These are phyloP conservation scores for Boechera divaricarpa DNA, from an alignment of 345 rosid genomes.

Conservation along the genomic window DNA sequence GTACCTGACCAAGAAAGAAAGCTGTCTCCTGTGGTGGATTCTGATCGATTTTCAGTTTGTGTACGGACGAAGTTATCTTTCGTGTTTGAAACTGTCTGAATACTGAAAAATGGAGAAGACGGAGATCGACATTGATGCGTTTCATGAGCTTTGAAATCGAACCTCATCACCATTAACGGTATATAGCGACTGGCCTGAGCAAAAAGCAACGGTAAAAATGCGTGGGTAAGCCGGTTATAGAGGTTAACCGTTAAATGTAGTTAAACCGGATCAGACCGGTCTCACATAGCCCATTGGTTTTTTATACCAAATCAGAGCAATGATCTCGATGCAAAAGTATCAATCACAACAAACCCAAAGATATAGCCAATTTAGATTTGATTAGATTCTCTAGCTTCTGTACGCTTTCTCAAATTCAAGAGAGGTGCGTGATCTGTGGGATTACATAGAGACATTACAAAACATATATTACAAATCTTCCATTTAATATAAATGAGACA, in stretches of 20 bases:
- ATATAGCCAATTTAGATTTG: too few relatives aligned
- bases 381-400: too few relatives aligned
- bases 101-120: conserved; percentile 45
- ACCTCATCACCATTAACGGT: conserved; percentile 21
- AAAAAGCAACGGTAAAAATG: neutral
- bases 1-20: conserved; percentile 45
- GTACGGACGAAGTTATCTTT: conserved; percentile 28
- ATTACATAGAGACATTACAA: too few relatives aligned
- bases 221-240: conserved; percentile 7
- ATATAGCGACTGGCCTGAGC: neutral
- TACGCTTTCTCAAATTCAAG: too few relatives aligned
- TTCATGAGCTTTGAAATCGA: conserved; percentile 52
- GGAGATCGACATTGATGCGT: conserved; percentile 38
- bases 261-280: conserved; percentile 35
- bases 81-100: conserved; percentile 30
- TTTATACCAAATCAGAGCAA: too few relatives aligned
- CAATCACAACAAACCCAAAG: too few relatives aligned
- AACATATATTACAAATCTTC: too few relatives aligned
- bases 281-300: neutral
- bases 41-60: conserved; percentile 10
- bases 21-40: conserved; percentile 23
- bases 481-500: too few relatives aligned
- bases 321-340: too few relatives aligned
- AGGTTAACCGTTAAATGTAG: neutral
- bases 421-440: too few relatives aligned